These are phyloP conservation scores for Chytridium lagenaria DNA, from an alignment of 371 early-diverging fungal species.

Conservation along the genomic window DNA sequence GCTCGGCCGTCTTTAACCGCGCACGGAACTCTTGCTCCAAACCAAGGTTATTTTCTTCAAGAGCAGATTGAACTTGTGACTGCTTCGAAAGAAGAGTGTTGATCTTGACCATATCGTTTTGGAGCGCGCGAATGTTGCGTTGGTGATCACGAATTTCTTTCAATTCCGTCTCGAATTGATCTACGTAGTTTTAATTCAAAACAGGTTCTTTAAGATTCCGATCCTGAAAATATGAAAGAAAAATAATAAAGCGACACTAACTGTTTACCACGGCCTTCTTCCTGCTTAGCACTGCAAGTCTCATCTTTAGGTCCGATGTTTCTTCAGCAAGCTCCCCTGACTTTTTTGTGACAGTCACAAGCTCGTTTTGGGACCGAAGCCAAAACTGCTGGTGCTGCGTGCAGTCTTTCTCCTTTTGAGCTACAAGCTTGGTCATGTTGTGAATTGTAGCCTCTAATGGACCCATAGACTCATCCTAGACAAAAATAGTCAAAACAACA, in stretches of 20 bases:
- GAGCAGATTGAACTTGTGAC: slow-evolving; percentile 42
- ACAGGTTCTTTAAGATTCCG: no score
- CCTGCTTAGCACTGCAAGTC: slow-evolving; percentile 54
- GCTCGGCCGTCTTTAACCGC: slow-evolving; percentile 59
- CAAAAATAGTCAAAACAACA: no score
- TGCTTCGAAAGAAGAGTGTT: slow-evolving; percentile 61
- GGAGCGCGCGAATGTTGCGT: slow-evolving; percentile 55
- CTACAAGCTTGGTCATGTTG: slow-evolving; percentile 55
- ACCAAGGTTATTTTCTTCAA: slow-evolving; percentile 60
- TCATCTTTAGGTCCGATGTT: slow-evolving; percentile 55
- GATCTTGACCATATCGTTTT: slow-evolving; percentile 63
- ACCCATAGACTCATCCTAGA: slow-evolving; percentile 58
- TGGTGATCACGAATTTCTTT: slow-evolving; percentile 58
- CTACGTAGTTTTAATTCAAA: slow-evolving; percentile 27
- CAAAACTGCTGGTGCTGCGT: slow-evolving; percentile 59
- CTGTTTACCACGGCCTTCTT: slow-evolving; percentile 62
- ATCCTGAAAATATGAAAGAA: no score
- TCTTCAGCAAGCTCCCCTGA: slow-evolving; percentile 51
- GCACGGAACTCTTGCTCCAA: slow-evolving; percentile 61
- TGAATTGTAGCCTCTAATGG: slow-evolving; percentile 65
- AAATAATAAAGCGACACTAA: no score
- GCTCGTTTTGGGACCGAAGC: slow-evolving; percentile 62
- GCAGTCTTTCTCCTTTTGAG: slow-evolving; percentile 57
- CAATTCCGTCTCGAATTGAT: slow-evolving; percentile 57
- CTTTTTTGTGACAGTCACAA: slow-evolving; percentile 53